These are phyloP conservation scores for Trichoderma endophyticum DNA, from an alignment of 2,329 filamentous ascomycete species.

Conservation along the genomic window DNA sequence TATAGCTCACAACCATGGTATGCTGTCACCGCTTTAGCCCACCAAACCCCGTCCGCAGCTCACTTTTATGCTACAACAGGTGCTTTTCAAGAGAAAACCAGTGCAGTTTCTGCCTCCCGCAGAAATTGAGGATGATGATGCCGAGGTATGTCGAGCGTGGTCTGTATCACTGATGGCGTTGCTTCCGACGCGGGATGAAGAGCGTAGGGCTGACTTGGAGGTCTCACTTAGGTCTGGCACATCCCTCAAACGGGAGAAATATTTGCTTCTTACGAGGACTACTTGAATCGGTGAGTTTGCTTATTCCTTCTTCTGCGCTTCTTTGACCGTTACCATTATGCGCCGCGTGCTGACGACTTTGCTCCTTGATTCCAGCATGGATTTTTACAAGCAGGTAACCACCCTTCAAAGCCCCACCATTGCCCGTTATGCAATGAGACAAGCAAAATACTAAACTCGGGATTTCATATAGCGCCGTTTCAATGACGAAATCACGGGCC, in stretches of 20 bases:
- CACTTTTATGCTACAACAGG: slow-evolving; percentile 2
- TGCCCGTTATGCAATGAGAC: not conserved
- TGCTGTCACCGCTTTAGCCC: not conserved
- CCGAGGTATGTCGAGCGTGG: slow-evolving; percentile 60
- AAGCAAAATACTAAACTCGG: slow-evolving; percentile 15
- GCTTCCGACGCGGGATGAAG: not conserved
- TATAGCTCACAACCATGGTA: slow-evolving; percentile 17
- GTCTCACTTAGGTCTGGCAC: slow-evolving; percentile 70
- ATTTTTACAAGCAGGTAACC: slow-evolving; percentile 83
- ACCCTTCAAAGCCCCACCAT: not conserved
- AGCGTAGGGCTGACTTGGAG: not conserved
- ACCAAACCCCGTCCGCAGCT: not conserved
- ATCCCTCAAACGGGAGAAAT: slow-evolving; percentile 88
- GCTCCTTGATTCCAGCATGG: slow-evolving; percentile 57
- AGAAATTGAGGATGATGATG: slow-evolving; percentile 72
- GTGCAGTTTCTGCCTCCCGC: slow-evolving; percentile 76
- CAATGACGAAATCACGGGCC: slow-evolving; percentile 93
- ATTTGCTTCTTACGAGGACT: slow-evolving; percentile 84
- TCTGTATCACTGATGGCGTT: not conserved
- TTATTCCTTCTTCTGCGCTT: not conserved
- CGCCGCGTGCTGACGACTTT: slow-evolving; percentile 17
- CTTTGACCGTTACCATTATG: not conserved
- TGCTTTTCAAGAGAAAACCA: slow-evolving; percentile 81
- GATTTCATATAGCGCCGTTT: slow-evolving; percentile 65
- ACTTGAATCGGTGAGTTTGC: slow-evolving; percentile 68